Evolutionary conservation across 768 basidiomycete genomes (phyloP).

Genomic region (Porpolomopsis calyptriformis): DNA sequence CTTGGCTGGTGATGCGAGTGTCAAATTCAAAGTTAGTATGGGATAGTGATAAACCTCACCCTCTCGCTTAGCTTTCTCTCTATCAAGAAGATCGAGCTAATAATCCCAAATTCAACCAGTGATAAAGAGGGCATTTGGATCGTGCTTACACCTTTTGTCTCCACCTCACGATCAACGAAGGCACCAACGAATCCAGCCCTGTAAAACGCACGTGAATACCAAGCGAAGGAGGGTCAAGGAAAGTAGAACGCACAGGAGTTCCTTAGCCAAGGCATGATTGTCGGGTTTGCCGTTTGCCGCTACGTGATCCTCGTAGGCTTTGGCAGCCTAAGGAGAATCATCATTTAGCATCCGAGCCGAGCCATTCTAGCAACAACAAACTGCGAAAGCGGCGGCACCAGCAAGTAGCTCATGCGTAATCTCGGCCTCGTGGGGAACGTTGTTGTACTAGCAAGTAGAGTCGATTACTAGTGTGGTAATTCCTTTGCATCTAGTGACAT

Average conservation of each 20-base stretch:
- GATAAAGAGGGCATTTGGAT: background rate
- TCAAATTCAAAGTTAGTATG: background rate
- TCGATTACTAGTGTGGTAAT: no score
- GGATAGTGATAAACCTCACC: constrained; percentile 22
- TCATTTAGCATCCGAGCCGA: constrained; percentile 6
- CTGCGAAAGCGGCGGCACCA: constrained; percentile 42
- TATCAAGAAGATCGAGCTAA: constrained; percentile 23
- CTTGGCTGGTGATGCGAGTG: constrained; percentile 8
- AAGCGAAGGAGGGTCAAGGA: background rate
- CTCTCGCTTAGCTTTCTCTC: constrained; percentile 18
- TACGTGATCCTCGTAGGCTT: constrained; percentile 38
- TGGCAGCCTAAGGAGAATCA: constrained; percentile 29
- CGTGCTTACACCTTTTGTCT: constrained; percentile 40
- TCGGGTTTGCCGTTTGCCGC: constrained; percentile 30
- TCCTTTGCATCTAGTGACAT: background rate
- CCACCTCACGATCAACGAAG: constrained; percentile 33
- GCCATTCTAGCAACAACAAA: constrained; percentile 9
- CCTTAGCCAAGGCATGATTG: constrained; percentile 38
- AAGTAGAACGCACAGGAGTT: constrained; percentile 22
- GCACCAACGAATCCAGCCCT: constrained; percentile 37
- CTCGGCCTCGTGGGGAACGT: constrained; percentile 34
- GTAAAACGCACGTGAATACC: background rate
- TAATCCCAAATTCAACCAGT: background rate
- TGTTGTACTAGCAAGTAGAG: constrained; percentile 20
- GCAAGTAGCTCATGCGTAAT: constrained; percentile 45